Evolutionary conservation across 192 early-diverging fungal species (phyloP), one percentile per base, ranked within the genome.

Genomic region (Coemansia umbellata): DNA sequence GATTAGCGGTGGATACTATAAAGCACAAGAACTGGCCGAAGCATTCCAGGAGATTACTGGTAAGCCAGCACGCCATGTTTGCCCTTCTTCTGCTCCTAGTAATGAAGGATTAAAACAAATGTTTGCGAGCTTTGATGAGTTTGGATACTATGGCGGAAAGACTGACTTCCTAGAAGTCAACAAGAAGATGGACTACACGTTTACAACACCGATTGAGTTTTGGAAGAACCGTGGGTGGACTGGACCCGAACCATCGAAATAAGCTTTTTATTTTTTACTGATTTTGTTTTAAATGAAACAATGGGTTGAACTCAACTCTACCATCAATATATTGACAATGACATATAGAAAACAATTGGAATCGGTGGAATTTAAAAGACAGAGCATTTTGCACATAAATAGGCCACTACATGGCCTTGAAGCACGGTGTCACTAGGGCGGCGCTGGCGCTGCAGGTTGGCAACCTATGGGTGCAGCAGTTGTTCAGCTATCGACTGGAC

Each of bases 381-480:
- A n/a, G n/a, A n/a, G n/a, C n/a, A n/a, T n/a, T n/a, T n/a, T n/a
- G n/a, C n/a, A n/a, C n/a, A n/a, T n/a, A n/a, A n/a, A n/a, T n/a
- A n/a, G n/a, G n/a, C 17, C 81, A 94, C 7, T 98, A 89, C 67
- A 70, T 96, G 49, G 87, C 91, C 2, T 78, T 82, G 24, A 85
- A 91, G 24, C 81, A 87, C 37, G 87, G 95, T 43, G 63, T 66
- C 27, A 68, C 82, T 27, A 64, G 87, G 6, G 88, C 90, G 0
- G 87, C 88, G 1, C 58, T 94, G 45, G 93, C 93, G 0, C 63
- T 98, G 50, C 93, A 98, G 63, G 76, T 98, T 22, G 80, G 87
- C 30, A 95, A 98, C 58, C 66, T 95, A 9, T 98, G 95, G 95
- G 91, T 89, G 11, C 78, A 94, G 5, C 82, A 89, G 2, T 42